Conservation (phyloP, 192 early-diverging fungal genomes). For the Ambispora gerdemannii region DNA sequence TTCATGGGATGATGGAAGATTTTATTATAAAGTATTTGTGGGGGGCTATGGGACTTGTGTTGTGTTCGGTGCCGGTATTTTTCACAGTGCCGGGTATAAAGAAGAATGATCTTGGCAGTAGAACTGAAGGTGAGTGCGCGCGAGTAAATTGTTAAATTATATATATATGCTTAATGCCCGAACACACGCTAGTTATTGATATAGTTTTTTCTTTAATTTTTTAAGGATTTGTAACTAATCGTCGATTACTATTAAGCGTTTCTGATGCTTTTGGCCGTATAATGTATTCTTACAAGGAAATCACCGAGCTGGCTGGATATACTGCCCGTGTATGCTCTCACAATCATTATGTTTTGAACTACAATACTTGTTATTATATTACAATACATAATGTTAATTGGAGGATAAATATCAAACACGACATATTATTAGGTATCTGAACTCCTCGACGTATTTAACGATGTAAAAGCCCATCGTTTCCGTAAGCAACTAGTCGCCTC, state of each 20-base stretch:
- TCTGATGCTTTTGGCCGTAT: constrained; percentile 80
- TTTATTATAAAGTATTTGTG: constrained; percentile 99
- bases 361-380: neutral
- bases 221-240: constrained; percentile 73
- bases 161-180: too few relatives aligned
- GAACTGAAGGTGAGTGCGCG: constrained; percentile 50
- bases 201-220: neutral
- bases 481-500: constrained; percentile 67
- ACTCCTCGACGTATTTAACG: constrained; percentile 82
- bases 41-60: constrained; percentile 84
- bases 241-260: constrained; percentile 67
- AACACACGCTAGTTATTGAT: constrained; percentile 7
- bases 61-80: constrained; percentile 89
- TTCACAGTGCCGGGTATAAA: constrained; percentile 45
- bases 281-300: constrained; percentile 94
- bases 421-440: constrained; percentile 54
- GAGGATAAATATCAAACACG: too few relatives aligned
- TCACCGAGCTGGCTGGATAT: constrained; percentile 93
- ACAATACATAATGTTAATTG: too few relatives aligned
- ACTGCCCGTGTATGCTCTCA: constrained; percentile 67
- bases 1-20: constrained; percentile 94
- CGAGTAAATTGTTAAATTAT: neutral
- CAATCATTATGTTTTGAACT: neutral
- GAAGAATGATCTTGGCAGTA: constrained; percentile 40
- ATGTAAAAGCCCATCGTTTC: constrained; percentile 77